phyloP scores from a whole-genome alignment of 306 rosid genomes.

The Cicer cuneatum region DNA sequence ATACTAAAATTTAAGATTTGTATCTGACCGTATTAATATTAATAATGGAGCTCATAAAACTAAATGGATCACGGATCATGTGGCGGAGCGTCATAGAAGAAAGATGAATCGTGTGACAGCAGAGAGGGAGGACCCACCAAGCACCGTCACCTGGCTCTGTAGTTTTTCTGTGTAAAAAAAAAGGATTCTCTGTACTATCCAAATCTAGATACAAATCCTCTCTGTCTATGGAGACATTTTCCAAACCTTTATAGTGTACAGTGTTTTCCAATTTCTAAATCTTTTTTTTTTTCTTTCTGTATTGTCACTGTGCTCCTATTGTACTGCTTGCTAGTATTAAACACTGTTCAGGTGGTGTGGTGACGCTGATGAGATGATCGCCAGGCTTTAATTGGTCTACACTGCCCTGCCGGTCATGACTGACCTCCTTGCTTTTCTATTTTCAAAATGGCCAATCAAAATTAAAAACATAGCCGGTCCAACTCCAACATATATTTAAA shows the following conservation, averaged over 20 bases:
- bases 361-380: not conserved
- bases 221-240: not conserved
- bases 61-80: constrained; percentile 14
- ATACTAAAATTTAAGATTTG: not conserved
- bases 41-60: constrained; percentile 16
- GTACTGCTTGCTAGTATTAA: not conserved
- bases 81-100: constrained; percentile 28
- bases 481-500: too few species aligned
- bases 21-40: not conserved
- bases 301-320: not conserved
- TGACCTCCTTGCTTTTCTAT: too few species aligned
- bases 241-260: not conserved
- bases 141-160: constrained; percentile 7
- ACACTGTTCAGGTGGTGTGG: constrained; percentile 20
- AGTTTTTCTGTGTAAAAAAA: not conserved
- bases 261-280: not conserved
- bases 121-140: constrained; percentile 11
- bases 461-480: too few species aligned
- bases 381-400: too few species aligned
- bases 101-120: not conserved
- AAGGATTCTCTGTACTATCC: constrained; percentile 27
- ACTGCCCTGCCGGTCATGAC: too few species aligned
- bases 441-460: too few species aligned
- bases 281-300: not conserved
- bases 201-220: not conserved